phyloP scores from a whole-genome alignment of 75 land plant genomes.

The Cupressus sempervirens region DNA sequence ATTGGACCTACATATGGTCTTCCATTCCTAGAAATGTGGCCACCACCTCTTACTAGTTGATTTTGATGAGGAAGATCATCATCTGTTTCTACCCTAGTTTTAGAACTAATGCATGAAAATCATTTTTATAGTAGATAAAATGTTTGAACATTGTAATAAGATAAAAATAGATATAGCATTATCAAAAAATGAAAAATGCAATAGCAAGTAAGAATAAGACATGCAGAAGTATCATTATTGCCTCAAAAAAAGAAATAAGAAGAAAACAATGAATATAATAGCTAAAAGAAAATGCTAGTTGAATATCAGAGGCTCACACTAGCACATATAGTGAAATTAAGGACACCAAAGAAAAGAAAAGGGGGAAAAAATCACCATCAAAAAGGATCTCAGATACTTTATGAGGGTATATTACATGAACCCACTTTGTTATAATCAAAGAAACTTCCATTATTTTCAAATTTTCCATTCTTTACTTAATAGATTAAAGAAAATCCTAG shows the following conservation, averaged over 20 bases:
- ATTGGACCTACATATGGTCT: constrained; percentile 18
- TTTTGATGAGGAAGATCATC: constrained; percentile 55
- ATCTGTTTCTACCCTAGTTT: constrained; percentile 30
- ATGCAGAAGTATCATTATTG: background rate
- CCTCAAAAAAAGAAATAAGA: background rate
- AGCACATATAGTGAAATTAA: no score
- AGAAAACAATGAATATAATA: background rate
- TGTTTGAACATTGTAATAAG: background rate
- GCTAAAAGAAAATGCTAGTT: background rate
- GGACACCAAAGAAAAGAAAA: no score
- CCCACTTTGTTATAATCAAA: background rate
- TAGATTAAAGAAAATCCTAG: no score
- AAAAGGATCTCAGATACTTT: background rate
- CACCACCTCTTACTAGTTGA: constrained; percentile 31
- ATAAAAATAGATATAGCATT: background rate
- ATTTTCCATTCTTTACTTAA: background rate
- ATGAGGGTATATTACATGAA: background rate
- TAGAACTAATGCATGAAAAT: background rate
- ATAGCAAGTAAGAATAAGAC: background rate
- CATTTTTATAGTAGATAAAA: background rate
- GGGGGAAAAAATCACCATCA: background rate
- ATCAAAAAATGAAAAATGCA: background rate
- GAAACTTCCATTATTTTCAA: background rate
- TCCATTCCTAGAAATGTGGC: constrained; percentile 43
- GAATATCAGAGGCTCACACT: no score